Base-by-base conservation (phyloP, 2,329 filamentous ascomycete species). In the Hysterium pulicare region DNA sequence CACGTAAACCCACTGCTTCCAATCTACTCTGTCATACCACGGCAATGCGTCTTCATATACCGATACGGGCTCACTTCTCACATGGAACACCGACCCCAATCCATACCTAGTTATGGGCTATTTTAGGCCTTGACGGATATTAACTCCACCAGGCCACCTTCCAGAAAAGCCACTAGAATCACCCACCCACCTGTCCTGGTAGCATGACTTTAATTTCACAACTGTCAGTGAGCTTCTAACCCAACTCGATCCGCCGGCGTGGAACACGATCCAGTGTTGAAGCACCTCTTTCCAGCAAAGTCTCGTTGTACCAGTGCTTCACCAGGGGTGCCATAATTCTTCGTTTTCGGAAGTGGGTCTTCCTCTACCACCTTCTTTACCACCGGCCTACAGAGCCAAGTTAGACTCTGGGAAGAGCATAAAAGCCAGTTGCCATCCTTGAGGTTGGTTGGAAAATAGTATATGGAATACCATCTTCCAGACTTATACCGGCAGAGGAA, bases 131-230 rank as follows among this genome's bases (percentile, higher is more conserved):
- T n/a, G n/a, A n/a, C 24, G 24, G 24, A 28, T 28, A 28, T 28
- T 28, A 28, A 28, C 24, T 17, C 10, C 32, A 11, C 17, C 20
- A 6, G 23, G 13, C 37, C 17, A 31, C 26, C 37, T 39, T 39
- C 37, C 37, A 39, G 37, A 39, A 39, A 19, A 24, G 37, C 23
- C 10, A 17, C 26, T 39, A 28, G 37, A 31, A 31, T 5, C 26
- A 23, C 31, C 37, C 16, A 31, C 23, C 31, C 9, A 31, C 16
- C 10, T 17, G 23, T 16, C 21, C 4, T 15, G 23, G 15, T 30
- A 6, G 13, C 30, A 39, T 31, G 30, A 22, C 26, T 38, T 39
- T 30, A 30, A 39, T 24, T 15, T 34, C 7, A 28, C 7, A 28
- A 22, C 15, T 23, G 21, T 21, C 13, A 8, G n/a, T 2, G 23